These are phyloP conservation scores for thale cress (Arabidopsis thaliana) DNA, from an alignment of 345 rosid species.

Conservation along the genomic window TAIR10.1 NC_003070.9:26933001-26933500, in stretches of 20 bases:
- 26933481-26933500: slow-evolving; percentile 64
- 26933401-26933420: slow-evolving; percentile 68
- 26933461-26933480: slow-evolving; percentile 61
- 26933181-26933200: slow-evolving; percentile 10
- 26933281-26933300: slow-evolving; percentile 3
- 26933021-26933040: slow-evolving; percentile 78
- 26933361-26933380: slow-evolving; percentile 34
- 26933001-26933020: slow-evolving; percentile 21
- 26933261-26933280: slow-evolving; percentile 21
- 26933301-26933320: slow-evolving; percentile 20
- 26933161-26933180: slow-evolving; percentile 14
- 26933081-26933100: slow-evolving; percentile 35
- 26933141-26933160: slow-evolving; percentile 10
- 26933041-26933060: slow-evolving; percentile 75
- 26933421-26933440: slow-evolving; percentile 51
- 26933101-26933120: slow-evolving; percentile 19
- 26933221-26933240: slow-evolving; percentile 21
- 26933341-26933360: slow-evolving; percentile 46
- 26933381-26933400: slow-evolving; percentile 54
- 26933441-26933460: slow-evolving; percentile 57
- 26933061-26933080: slow-evolving; percentile 71
- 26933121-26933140: slow-evolving; percentile 1
- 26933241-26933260: slow-evolving; percentile 5
- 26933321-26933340: slow-evolving; percentile 43
- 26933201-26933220: slow-evolving; percentile 3